These are phyloP conservation scores for Fusarium pseudoanthophilum DNA, from an alignment of 2,329 filamentous ascomycete genomes.

Conservation along the genomic window DNA sequence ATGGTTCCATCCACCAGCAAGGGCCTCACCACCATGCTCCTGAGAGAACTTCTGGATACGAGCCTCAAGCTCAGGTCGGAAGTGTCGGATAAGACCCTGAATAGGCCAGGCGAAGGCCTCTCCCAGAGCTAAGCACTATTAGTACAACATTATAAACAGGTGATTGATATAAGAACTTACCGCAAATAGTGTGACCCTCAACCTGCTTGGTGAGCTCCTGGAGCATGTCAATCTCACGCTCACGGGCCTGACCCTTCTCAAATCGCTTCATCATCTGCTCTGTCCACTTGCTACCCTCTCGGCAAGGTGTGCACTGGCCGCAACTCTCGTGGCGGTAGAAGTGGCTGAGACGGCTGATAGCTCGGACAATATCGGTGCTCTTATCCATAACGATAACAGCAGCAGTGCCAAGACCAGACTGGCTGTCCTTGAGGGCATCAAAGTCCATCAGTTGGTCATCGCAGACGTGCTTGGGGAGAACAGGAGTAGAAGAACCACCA, in stretches of 20 bases:
- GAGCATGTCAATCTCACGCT: conserved; percentile 98
- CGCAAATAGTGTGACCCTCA: conserved; percentile 98
- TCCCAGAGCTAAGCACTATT: conserved; percentile 73
- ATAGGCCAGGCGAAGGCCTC: conserved; percentile 99
- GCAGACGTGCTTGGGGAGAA: conserved; percentile 89
- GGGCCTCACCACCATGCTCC: conserved; percentile 76
- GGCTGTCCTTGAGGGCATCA: conserved; percentile 96
- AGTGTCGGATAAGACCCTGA: conserved; percentile 97
- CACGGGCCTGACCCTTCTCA: conserved; percentile 87
- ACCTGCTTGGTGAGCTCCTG: conserved; percentile 99
- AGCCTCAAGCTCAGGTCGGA: conserved; percentile 93
- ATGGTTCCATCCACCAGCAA: conserved; percentile 90
- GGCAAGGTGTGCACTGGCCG: conserved; percentile 99
- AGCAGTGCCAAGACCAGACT: conserved; percentile 95
- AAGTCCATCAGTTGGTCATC: conserved; percentile 99
- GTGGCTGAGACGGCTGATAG: conserved; percentile 90
- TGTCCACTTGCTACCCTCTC: conserved; percentile 98
- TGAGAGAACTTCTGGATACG: conserved; percentile 84
- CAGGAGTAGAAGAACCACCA: conserved; percentile 94
- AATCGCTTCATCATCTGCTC: conserved; percentile 99
- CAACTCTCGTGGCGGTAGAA: conserved; percentile 99
- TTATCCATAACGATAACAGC: conserved; percentile 99
- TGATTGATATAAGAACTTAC: conserved; percentile 59
- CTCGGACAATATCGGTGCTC: conserved; percentile 93
- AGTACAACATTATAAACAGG: conserved; percentile 34